Base-by-base conservation (phyloP, 805 yeast species). In the Kodamaea fukazawae region DNA sequence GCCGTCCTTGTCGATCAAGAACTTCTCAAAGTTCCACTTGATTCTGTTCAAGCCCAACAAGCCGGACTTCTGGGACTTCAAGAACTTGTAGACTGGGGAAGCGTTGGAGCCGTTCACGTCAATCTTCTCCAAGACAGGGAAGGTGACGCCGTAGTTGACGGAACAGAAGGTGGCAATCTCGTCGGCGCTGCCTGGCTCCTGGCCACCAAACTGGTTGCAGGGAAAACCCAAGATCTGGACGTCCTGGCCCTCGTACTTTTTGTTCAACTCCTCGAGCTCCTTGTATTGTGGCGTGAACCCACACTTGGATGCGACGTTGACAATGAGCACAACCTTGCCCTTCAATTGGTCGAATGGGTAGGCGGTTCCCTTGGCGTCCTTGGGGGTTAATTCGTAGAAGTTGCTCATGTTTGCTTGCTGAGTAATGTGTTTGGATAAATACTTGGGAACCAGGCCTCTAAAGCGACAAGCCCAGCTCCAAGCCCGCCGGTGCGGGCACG, bases 291-390 rank as follows among this genome's bases (percentile, higher is more conserved):
- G 81, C 3, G 93, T 81, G 63, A 79, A 80, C 4, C 71, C 70
- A 48, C 95, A 86, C 64, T 86, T 83, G 55, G 93, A 83, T 12
- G 96, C 96, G 27, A 87, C 91, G 61, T 88, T 88, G 44, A 89
- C 95, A 41, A 89, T 71, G 32, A 88, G 61, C 12, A 89, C 90
- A 32, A 83, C 95, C 61, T 88, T 85, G 30, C 91, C 95, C 59
- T 82, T 73, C 43, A 84, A 68, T 44, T 80, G 65, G 31, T 61
- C 51, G 51, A 88, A 80, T 20, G 83, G 74, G 59, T 68, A 82
- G 14, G 76, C 76, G 47, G 79, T 55, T 26, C 82, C 83, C 35
- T 71, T 67, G 55, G 73, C 71, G 65, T 83, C 86, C 29, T 59
- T 51, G n/a, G 93, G 85, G 11, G 73, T 57, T 45, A 85, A 77